A percentile compares a stretch with the other conserved stretches of the same genome.
Evolutionary conservation across 225 moss, liverwort and hornwort genomes (phyloP).

Genomic region (Thuidium tamariscinum): DNA sequence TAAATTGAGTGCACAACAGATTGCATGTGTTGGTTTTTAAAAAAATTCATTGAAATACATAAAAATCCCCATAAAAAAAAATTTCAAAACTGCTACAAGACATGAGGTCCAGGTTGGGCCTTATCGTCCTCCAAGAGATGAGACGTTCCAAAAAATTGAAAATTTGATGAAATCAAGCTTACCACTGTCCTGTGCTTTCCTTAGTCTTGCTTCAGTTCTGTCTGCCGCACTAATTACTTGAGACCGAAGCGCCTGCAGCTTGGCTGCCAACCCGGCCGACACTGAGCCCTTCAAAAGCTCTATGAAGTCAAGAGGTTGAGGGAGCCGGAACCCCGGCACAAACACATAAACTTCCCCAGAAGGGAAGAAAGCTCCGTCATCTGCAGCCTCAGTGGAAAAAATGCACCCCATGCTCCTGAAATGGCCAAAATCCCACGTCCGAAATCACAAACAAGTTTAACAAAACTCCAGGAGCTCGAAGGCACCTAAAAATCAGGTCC

Average conservation of each 20-base stretch:
- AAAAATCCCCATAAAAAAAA: neutral
- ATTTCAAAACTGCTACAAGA: neutral
- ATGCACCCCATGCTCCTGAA: slow-evolving; percentile 43
- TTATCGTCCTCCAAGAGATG: neutral
- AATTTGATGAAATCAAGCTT: neutral
- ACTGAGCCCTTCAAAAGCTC: neutral
- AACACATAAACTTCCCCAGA: slow-evolving; percentile 14
- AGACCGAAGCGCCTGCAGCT: slow-evolving; percentile 3
- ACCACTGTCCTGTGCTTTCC: slow-evolving; percentile 6
- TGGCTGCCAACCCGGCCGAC: slow-evolving; percentile 3
- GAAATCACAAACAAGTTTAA: neutral
- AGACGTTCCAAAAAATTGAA: neutral
- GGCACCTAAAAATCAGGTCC: neutral
- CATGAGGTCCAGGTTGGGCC: neutral
- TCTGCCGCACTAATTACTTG: neutral
- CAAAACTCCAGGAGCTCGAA: neutral
- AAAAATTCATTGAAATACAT: neutral
- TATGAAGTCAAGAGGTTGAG: neutral
- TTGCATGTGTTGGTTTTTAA: neutral
- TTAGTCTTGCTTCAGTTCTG: neutral
- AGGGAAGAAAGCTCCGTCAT: neutral
- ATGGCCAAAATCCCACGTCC: neutral
- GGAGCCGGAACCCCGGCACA: slow-evolving; percentile 16
- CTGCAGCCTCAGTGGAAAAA: slow-evolving; percentile 11
- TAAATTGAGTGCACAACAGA: neutral